These are phyloP conservation scores for Citeromyces hawaiiensis DNA, from an alignment of 1,139 yeast species.

Conservation along the genomic window DNA sequence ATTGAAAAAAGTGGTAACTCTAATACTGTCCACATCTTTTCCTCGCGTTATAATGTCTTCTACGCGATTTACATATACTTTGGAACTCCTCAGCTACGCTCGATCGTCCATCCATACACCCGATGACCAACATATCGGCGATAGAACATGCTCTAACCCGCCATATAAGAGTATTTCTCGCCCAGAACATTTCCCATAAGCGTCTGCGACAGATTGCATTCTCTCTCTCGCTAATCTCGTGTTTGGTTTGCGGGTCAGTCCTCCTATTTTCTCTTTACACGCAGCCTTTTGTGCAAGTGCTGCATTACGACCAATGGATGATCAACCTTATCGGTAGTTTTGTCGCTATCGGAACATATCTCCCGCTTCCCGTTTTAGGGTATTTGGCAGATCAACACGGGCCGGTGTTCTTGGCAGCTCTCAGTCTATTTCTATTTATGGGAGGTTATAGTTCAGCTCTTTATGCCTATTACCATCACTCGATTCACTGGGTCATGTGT, in stretches of 20 bases:
- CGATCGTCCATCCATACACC: not conserved
- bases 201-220: constrained; percentile 18
- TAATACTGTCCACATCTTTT: too few species aligned
- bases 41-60: too few species aligned
- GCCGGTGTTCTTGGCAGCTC: constrained; percentile 55
- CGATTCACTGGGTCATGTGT: constrained; percentile 11
- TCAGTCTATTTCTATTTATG: constrained; percentile 52
- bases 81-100: too few species aligned
- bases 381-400: constrained; percentile 78
- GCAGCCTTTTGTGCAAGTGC: constrained; percentile 43
- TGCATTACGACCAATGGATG: constrained; percentile 54
- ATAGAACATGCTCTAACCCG: constrained; percentile 24
- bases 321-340: constrained; percentile 69
- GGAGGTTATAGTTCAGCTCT: constrained; percentile 55
- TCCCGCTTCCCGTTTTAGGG: constrained; percentile 76
- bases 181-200: constrained; percentile 6
- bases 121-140: constrained; percentile 9
- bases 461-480: constrained; percentile 3
- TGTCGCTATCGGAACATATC: constrained; percentile 72
- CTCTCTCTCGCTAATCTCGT: constrained; percentile 27
- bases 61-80: too few species aligned
- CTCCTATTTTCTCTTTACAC: constrained; percentile 72
- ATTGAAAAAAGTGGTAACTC: too few species aligned
- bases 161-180: constrained; percentile 19
- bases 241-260: constrained; percentile 74